Evolutionary conservation across 2,329 filamentous ascomycete species (phyloP), one percentile per base, ranked within the genome.

Genomic region (Colletotrichum orchidophilum): DNA sequence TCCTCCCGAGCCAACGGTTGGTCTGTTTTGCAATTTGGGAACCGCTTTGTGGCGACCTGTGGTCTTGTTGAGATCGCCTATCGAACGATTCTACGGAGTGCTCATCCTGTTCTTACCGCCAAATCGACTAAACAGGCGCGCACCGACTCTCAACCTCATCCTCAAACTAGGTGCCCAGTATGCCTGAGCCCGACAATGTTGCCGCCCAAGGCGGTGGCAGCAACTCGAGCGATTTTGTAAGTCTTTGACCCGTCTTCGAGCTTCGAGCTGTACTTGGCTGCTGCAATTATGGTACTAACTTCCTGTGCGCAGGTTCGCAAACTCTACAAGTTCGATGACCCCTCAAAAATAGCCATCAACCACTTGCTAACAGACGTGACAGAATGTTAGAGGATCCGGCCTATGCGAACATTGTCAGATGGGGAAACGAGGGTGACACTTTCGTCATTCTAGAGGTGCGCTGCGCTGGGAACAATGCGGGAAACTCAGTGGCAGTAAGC

Each of bases 371-470:
- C 73, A 63, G 74, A 70, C 75, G 71, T 72, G 64, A 71, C 79
- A 97, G 94, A 81, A 99, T 99, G 96, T 87, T 99, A 77, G 96
- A 98, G 83, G 97, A 97, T 78, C 95, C 95, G 42, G 92, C 94
- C 63, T 97, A 99, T 81, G 91, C 95, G 76, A 92, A 93, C 72
- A 95, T 98, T 72, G 96, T 98, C 59, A 89, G 96, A 83, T 99
- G 96, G 96, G 95, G 95, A 71, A 94, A 97, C 75, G 92, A 95
- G 74, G 95, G 95, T 64, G 94, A 98, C 79, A 97, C 95, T 76
- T 99, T 99, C 79, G 96, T 99, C 70, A 97, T 99, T 61, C 87
- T 98, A 64, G 96, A 99, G 90, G 96, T 98, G 87, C 66, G 87
- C 52, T 76, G 27, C 46, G 12, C 35, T 24, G 13, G 42, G 3